phyloP scores from a whole-genome alignment of 1,284 basidiomycete species.

The Cerioporus squamosus region DNA sequence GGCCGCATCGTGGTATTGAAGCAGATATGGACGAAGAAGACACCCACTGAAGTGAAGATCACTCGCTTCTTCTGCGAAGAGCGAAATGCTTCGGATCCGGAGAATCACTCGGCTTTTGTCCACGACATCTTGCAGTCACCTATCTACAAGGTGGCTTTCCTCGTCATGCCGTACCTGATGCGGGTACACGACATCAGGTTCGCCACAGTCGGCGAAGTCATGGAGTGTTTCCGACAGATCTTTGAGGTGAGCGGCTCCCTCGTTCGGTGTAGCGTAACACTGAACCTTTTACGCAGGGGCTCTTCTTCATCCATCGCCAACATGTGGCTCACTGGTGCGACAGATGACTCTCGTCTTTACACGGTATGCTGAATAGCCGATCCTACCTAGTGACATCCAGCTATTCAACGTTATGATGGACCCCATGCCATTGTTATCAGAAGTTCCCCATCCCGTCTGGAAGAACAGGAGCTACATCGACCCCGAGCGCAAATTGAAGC shows the following conservation, averaged over 20 bases:
- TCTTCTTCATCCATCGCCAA: not conserved
- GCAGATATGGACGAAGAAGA: not conserved
- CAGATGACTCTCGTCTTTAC: no score
- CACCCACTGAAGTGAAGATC: slow-evolving; percentile 19
- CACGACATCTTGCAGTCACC: slow-evolving; percentile 28
- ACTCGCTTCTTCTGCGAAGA: slow-evolving; percentile 17
- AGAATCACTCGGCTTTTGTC: slow-evolving; percentile 11
- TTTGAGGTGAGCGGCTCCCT: not conserved
- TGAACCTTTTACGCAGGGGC: slow-evolving; percentile 3
- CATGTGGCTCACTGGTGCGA: not conserved
- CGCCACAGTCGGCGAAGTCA: slow-evolving; percentile 28
- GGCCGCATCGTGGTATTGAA: slow-evolving; percentile 11
- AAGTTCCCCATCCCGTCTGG: not conserved
- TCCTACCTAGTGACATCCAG: no score
- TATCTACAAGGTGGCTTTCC: slow-evolving; percentile 14
- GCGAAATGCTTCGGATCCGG: slow-evolving; percentile 20
- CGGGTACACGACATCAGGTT: slow-evolving; percentile 26
- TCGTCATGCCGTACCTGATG: slow-evolving; percentile 34
- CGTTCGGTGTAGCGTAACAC: slow-evolving; percentile 19
- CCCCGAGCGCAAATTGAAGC: not conserved
- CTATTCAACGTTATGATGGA: not conserved
- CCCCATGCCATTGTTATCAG: no score
- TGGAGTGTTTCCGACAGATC: slow-evolving; percentile 32
- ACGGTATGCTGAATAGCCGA: no score
- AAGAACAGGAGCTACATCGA: not conserved